Evolutionary conservation across 2,329 filamentous ascomycete species (phyloP).

Genomic region (Bipolaris oryzae): DNA sequence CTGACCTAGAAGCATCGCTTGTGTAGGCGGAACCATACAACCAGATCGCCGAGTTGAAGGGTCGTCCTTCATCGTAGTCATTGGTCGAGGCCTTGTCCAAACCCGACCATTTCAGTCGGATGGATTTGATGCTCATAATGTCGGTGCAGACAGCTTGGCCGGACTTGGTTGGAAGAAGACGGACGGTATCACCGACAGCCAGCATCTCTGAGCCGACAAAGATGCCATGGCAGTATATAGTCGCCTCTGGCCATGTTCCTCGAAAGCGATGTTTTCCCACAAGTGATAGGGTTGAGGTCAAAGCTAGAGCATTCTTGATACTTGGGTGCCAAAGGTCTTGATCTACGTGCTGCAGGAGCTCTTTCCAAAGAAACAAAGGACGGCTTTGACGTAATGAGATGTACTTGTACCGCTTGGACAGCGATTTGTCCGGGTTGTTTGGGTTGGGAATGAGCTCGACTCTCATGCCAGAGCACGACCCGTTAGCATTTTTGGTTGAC

Average conservation of each 20-base stretch:
- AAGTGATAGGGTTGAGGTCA: constrained; percentile 60
- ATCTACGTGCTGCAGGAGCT: constrained; percentile 53
- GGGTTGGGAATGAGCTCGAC: constrained; percentile 63
- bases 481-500: constrained; percentile 47
- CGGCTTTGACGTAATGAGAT: constrained; percentile 60
- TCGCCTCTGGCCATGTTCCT: constrained; percentile 61
- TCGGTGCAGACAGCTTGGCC: constrained; percentile 51
- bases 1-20: constrained; percentile 39
- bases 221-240: constrained; percentile 60
- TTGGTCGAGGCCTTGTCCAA: constrained; percentile 56
- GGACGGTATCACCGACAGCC: constrained; percentile 60
- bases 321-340: constrained; percentile 58
- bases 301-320: constrained; percentile 59
- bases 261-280: constrained; percentile 59
- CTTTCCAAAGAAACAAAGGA: constrained; percentile 61
- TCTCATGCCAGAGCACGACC: constrained; percentile 62
- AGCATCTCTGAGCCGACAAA: constrained; percentile 64
- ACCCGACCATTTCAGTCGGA: constrained; percentile 57
- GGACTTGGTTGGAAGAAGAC: constrained; percentile 48
- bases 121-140: constrained; percentile 60
- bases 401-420: constrained; percentile 62
- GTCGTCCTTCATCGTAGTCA: constrained; percentile 53
- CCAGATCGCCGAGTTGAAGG: constrained; percentile 55
- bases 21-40: constrained; percentile 60
- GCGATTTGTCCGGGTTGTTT: constrained; percentile 56